phyloP scores from a whole-genome alignment of 176 grass and related monocot species.

The Phoenix dactylifera region DNA sequence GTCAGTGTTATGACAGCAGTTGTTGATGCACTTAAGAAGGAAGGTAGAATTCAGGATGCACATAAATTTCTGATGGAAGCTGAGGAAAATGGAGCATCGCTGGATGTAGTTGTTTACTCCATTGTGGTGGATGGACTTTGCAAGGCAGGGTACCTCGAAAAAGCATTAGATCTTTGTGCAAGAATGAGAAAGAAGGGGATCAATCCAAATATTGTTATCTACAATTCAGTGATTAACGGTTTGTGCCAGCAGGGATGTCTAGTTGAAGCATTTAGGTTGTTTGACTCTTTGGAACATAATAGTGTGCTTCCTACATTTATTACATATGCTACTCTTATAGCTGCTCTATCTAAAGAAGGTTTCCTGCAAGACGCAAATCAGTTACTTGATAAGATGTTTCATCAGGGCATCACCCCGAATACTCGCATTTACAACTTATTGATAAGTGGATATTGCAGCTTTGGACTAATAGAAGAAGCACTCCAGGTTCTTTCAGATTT shows the following conservation, averaged over 20 bases:
- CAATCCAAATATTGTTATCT: constrained; percentile 50
- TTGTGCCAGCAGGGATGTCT: constrained; percentile 84
- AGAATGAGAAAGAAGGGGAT: constrained; percentile 58
- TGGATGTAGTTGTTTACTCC: constrained; percentile 54
- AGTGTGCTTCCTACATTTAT: constrained; percentile 42
- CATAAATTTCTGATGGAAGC: constrained; percentile 51
- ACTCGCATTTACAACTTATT: constrained; percentile 58
- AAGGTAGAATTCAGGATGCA: constrained; percentile 66
- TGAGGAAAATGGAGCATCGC: constrained; percentile 41
- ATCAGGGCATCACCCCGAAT: constrained; percentile 51
- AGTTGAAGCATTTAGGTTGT: constrained; percentile 73
- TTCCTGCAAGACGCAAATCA: constrained; percentile 60
- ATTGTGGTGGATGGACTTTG: constrained; percentile 77
- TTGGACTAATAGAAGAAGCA: constrained; percentile 59
- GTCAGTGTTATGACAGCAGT: constrained; percentile 44
- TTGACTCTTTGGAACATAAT: constrained; percentile 63
- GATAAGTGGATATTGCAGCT: constrained; percentile 68
- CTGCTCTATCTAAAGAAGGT: constrained; percentile 82
- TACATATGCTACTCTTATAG: constrained; percentile 73
- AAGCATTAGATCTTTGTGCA: constrained; percentile 70
- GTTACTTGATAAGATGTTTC: constrained; percentile 64
- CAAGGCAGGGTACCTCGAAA: constrained; percentile 64
- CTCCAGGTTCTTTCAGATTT: constrained; percentile 50
- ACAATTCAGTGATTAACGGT: constrained; percentile 77
- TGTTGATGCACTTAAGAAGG: constrained; percentile 49